Base-by-base conservation (phyloP, 2,329 filamentous ascomycete species). In the Cercospora brassicicola region DNA sequence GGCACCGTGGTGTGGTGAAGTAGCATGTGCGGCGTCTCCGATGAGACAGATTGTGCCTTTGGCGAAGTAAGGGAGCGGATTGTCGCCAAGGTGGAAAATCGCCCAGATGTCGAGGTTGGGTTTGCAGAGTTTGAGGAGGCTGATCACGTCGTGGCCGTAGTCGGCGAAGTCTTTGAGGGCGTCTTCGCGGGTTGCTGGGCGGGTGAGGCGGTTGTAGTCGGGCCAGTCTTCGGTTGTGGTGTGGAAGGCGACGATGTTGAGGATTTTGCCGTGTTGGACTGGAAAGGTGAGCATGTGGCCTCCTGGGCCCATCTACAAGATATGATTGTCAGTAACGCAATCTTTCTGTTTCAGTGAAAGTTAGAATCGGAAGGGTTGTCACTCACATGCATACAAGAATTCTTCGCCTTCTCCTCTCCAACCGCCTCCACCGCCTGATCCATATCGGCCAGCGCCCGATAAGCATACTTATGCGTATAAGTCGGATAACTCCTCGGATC, bases 231-330 rank as follows among this genome's bases (percentile, higher is more conserved):
- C 62, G 2, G 68, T 18, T 9, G 69, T 69, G 2, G 71, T 73
- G 26, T 72, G 66, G 71, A 76, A 76, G 4, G 74, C 74, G 3
- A 76, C 75, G 31, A 76, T 70, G 57, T 76, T 76, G 23, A 76
- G 63, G 3, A 67, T 73, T 15, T 71, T 68, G 55, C 75, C 75
- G 31, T 74, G 70, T 64, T 74, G 71, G 59, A 77, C 71, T 0
- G 88, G 86, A 73, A 89, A 90, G 0, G 85, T 89, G 20, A 90
- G 79, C 13, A 86, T 74, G 75, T 90, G 88, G 0, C 84, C 86
- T 61, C 82, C 72, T 1, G 70, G 67, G 4, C 76, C 74, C 71
- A 77, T 75, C 67, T 73, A 8, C 23, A 23, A 23, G 6, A n/a
- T 15, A 39, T n/a, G 7, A 39, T 13, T 39, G 36, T 39, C 36